Conservation (phyloP, 2,329 filamentous ascomycete species). For the Aspergillus chevalieri region DNA sequence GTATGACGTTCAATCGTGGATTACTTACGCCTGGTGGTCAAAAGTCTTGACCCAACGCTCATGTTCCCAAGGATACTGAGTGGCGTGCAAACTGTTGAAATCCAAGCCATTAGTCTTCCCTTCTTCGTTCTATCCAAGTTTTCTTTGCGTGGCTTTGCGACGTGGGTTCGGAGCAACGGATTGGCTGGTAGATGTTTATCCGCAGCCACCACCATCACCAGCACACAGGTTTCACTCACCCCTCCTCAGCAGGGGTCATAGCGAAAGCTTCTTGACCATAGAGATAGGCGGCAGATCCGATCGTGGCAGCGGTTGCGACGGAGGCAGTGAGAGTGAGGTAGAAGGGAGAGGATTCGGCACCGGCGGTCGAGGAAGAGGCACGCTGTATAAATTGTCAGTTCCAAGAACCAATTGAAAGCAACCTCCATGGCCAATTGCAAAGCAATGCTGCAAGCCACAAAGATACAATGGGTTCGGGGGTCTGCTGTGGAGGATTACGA, state of each 20-base stretch:
- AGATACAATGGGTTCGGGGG: constrained; percentile 21
- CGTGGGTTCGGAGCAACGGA: constrained; percentile 16
- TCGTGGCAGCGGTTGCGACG: constrained; percentile 77
- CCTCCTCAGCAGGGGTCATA: constrained; percentile 92
- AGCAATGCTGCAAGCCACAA: constrained; percentile 23
- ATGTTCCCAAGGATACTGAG: constrained; percentile 94
- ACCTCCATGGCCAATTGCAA: constrained; percentile 14
- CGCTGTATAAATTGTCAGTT: constrained; percentile 43
- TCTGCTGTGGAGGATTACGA: constrained; percentile 43
- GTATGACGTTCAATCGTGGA: not conserved
- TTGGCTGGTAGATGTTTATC: constrained; percentile 11
- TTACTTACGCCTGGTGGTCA: constrained; percentile 86
- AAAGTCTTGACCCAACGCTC: constrained; percentile 88
- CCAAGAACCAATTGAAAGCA: constrained; percentile 23
- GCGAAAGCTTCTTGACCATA: constrained; percentile 85
- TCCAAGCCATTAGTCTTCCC: constrained; percentile 22
- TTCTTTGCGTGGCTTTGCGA: constrained; percentile 7
- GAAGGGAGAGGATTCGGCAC: constrained; percentile 66
- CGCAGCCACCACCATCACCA: constrained; percentile 1
- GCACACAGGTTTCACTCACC: constrained; percentile 59
- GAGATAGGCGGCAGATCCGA: constrained; percentile 86
- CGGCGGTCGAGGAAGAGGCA: constrained; percentile 65
- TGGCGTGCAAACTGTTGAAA: constrained; percentile 71
- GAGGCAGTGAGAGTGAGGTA: constrained; percentile 80
- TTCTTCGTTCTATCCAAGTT: constrained; percentile 8